These are phyloP conservation scores for Fraxinus excelsior DNA, from an alignment of 257 asterid species.

Conservation along the genomic window DNA sequence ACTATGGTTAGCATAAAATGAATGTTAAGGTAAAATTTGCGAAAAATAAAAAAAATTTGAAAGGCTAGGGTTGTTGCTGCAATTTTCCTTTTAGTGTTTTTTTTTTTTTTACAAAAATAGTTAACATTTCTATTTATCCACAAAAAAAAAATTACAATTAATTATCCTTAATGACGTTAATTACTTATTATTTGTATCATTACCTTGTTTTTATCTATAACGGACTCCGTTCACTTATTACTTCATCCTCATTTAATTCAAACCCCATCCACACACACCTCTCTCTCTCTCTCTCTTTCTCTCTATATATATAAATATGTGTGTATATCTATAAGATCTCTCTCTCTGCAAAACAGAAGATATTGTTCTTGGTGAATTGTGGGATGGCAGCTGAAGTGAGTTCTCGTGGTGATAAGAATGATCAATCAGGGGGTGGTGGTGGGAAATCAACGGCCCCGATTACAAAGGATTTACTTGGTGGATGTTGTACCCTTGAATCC, in stretches of 20 bases:
- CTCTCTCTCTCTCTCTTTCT: neutral
- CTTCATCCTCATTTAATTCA: neutral
- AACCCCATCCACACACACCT: neutral
- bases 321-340: neutral
- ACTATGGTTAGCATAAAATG: too few species aligned
- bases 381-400: constrained; percentile 81
- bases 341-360: neutral
- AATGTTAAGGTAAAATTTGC: too few species aligned
- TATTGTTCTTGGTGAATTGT: neutral
- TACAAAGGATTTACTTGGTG: constrained; percentile 79
- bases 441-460: constrained; percentile 63
- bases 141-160: neutral
- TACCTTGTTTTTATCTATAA: neutral
- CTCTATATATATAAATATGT: neutral
- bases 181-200: neutral
- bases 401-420: constrained; percentile 43
- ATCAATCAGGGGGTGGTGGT: constrained; percentile 21
- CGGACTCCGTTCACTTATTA: neutral
- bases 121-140: neutral
- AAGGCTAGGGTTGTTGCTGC: too few species aligned
- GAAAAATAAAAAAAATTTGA: too few species aligned
- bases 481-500: constrained; percentile 55
- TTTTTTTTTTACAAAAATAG: neutral
- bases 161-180: neutral
- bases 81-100: too few species aligned